Evolutionary conservation across 2,329 filamentous ascomycete species (phyloP), one percentile per base, ranked within the genome.

Genomic region (Botrytis fabae): DNA sequence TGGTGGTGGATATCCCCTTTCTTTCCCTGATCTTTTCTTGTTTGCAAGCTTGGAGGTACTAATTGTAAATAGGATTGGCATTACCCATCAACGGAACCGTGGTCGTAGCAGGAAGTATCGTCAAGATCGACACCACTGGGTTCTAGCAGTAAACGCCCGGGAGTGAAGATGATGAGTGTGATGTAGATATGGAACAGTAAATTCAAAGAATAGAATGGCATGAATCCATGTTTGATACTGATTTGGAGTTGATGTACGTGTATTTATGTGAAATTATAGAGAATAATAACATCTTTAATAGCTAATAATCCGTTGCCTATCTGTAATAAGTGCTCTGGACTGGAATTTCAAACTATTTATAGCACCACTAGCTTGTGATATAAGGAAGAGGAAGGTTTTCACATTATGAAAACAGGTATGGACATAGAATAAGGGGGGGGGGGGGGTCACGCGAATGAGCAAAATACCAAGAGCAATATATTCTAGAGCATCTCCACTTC

Each of bases 1-100:
- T 70, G 75, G 75, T 68, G 75, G 75, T 76, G 7, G 72, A 71
- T 72, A 9, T 14, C 14, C n/a, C 8, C 18, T 38, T 44, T 46
- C 28, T 38, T 38, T 14, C 12, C 14, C 18, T 28, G 1, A 1
- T 1, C 14, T 28, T 28, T 32, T 1, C 1, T 8, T 5, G 5
- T n/a, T 14, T 35, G 35, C 1, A n/a, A 10, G 2, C 18, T 40
- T 18, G 18, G 22, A n/a, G 51, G 4, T 38, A 48, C 48, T 71
- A 38, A 71, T 22, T 22, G 25, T 6, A 46, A 9, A n/a, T n/a
- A 71, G 70, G 46, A n/a, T 44, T 71, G 20, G 70, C 48, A 28
- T 44, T 48, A 3, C 61, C 70, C 22, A 71, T 71, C 22, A 71
- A 71, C 22, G 70, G 70, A 35, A 71, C 48, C 8, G 48, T 71